Evolutionary conservation across 2,329 filamentous ascomycete species (phyloP), one percentile per base, ranked within the genome.

Genomic region (Rhinocladiella similis): DNA sequence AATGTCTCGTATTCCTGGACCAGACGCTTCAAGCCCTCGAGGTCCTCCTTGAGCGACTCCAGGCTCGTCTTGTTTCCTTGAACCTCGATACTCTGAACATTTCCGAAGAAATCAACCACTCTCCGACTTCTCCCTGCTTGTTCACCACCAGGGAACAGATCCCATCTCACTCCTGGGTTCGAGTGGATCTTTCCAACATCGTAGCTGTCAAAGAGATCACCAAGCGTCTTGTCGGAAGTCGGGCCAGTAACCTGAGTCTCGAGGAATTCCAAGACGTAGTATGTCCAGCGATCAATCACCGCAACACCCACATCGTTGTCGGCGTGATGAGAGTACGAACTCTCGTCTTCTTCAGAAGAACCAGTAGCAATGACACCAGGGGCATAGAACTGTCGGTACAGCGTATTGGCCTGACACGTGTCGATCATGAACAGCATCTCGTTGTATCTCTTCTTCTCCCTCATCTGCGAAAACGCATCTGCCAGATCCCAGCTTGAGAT

Each of bases 341-440:
- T 96, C 73, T 99, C 90, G 70, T 97, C 93, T 59, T 97, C 87
- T 72, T 94, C 91, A 2, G 90, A 95, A 29, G 90, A 96, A n/a
- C 94, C 94, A 0, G 95, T 99, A 0, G 94, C 94, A 68, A 99
- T 91, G 67, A 99, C 97, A 69, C 97, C 97, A 47, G 93, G 93
- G 4, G 91, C 96, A 79, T 99, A 99, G 69, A 99, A 90, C 67
- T 96, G 93, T 70, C 87, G 93, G 77, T 96, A 99, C 91, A 99
- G 97, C 29, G 94, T 99, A 73, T 99, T 99, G 53, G 94, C 94
- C 77, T 99, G 94, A 77, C 94, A 99, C 0, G 94, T 99, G 73
- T 99, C 94, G 75, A 99, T 99, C 94, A 99, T 99, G 80, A 99
- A 99, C 56, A 99, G 84, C 65, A 99, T 86, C 75, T 99, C 94